These are phyloP conservation scores for Pyrenula aspistea DNA, from an alignment of 495 filamentous ascomycete genomes.

Conservation along the genomic window DNA sequence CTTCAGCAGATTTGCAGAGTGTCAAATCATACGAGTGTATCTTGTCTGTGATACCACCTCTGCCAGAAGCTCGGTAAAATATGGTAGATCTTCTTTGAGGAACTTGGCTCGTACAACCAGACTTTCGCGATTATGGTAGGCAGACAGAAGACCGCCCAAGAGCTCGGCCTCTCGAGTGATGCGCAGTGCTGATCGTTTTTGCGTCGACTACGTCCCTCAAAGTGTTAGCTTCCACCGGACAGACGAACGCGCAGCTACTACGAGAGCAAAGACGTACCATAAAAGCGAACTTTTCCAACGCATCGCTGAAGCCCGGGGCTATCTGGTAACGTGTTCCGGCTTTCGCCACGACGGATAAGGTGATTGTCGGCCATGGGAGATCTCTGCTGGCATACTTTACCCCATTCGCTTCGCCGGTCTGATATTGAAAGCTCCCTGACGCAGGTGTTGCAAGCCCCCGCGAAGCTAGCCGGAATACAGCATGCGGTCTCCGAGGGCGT, in stretches of 20 bases:
- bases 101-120: slow-evolving; percentile 87
- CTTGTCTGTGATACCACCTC: slow-evolving; percentile 83
- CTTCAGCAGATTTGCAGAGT: slow-evolving; percentile 3
- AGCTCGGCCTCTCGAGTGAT: slow-evolving; percentile 92
- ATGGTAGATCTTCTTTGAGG: slow-evolving; percentile 87
- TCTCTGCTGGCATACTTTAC: slow-evolving; percentile 88
- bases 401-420: slow-evolving; percentile 70
- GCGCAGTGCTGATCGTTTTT: slow-evolving; percentile 73
- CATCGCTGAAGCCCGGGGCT: slow-evolving; percentile 78
- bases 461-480: slow-evolving; percentile 42
- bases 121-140: slow-evolving; percentile 86
- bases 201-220: slow-evolving; percentile 61
- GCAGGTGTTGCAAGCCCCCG: slow-evolving; percentile 70
- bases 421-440: slow-evolving; percentile 75
- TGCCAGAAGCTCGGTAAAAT: slow-evolving; percentile 90
- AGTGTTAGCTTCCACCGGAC: background rate
- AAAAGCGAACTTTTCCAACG: slow-evolving; percentile 88
- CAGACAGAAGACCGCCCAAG: slow-evolving; percentile 70
- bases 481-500: background rate
- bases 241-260: background rate
- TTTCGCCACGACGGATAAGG: slow-evolving; percentile 80
- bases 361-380: slow-evolving; percentile 74
- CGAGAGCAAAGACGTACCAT: slow-evolving; percentile 54
- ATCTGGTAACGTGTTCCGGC: slow-evolving; percentile 87
- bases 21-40: slow-evolving; percentile 55